Evolutionary conservation across 495 filamentous ascomycete genomes (phyloP).

Genomic region (Articulospora tetracladia): DNA sequence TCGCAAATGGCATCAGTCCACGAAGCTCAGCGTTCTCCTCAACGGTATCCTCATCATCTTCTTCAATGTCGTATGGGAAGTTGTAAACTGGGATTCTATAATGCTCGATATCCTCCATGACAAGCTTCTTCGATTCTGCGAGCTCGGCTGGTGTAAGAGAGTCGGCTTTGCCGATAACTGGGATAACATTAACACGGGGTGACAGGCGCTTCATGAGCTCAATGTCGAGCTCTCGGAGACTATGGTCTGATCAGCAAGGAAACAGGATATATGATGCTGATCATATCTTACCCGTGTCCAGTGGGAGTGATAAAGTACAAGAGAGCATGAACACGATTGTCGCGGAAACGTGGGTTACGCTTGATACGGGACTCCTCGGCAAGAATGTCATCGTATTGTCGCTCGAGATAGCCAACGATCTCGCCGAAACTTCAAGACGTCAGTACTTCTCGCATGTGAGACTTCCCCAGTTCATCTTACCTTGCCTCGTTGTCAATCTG

Average conservation of each 20-base stretch:
- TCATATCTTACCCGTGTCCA: conserved; percentile 72
- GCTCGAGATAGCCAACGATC: conserved; percentile 95
- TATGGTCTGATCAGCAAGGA: conserved; percentile 25
- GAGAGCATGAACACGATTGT: conserved; percentile 96
- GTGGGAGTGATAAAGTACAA: conserved; percentile 99
- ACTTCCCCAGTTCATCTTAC: conserved; percentile 43
- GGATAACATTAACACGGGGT: conserved; percentile 97
- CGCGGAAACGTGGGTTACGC: conserved; percentile 98
- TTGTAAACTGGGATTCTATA: conserved; percentile 99
- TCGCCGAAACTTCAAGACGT: conserved; percentile 71
- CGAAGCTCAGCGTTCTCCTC: conserved; percentile 98
- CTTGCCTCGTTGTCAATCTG: conserved; percentile 99
- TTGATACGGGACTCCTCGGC: conserved; percentile 99
- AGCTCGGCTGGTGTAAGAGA: conserved; percentile 94
- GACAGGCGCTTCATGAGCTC: conserved; percentile 99
- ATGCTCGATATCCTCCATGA: conserved; percentile 99
- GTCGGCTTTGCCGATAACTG: conserved; percentile 97
- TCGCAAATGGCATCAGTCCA: conserved; percentile 97
- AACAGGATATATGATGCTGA: neutral
- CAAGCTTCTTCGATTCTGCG: conserved; percentile 97
- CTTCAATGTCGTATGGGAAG: conserved; percentile 99
- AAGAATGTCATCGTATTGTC: conserved; percentile 98
- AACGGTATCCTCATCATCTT: conserved; percentile 98
- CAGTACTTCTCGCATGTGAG: neutral
- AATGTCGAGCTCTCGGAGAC: conserved; percentile 97